Evolutionary conservation across 768 basidiomycete species (phyloP), one percentile per base, ranked within the genome.

Genomic region (Termitomyces bulborhizus): DNA sequence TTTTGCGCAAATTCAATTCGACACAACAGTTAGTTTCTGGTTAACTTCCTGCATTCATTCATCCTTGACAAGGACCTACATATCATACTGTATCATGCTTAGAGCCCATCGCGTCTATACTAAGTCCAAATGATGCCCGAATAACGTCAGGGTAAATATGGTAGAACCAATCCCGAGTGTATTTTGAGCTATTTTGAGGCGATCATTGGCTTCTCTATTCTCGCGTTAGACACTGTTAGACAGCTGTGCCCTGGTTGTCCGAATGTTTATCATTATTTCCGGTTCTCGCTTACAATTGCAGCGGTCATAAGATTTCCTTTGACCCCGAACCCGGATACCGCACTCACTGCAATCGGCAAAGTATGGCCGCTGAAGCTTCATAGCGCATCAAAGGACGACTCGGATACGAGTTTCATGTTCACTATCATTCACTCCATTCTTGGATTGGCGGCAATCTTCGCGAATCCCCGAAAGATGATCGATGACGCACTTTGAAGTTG

Each of bases 101-200:
- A 53, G 56, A 53, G 51, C 53, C 52, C 43, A 54, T 41, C 39
- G 52, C 48, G 57, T 56, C 48, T 51, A 51, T 50, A 21, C 21
- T 43, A 51, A 57, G 46, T 24, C 50, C 31, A 49, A 60, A 65
- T 65, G 57, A 62, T 65, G 59, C 54, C 68, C 69, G 68, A 69
- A 66, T 63, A 67, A 62, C 59, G 56, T 58, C 56, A 57, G 56
- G 42, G 21, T 21, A 21, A 21, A 21, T 37, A 31, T 43, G n/a
- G 37, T 48, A 27, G n/a, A 26, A 40, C 42, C 24, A 43, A n/a
- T 54, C 21, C 13, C 11, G 13, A 26, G 40, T 48, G 6, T 31
- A 40, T 48, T 24, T 26, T 36, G 16, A 31, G 36, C 15, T 36
- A 36, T 37, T 37, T 9, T 36, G 3, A 9, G 31, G 39, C 8